phyloP scores from a whole-genome alignment of 495 filamentous ascomycete species.

The Usnea hakonensis region DNA sequence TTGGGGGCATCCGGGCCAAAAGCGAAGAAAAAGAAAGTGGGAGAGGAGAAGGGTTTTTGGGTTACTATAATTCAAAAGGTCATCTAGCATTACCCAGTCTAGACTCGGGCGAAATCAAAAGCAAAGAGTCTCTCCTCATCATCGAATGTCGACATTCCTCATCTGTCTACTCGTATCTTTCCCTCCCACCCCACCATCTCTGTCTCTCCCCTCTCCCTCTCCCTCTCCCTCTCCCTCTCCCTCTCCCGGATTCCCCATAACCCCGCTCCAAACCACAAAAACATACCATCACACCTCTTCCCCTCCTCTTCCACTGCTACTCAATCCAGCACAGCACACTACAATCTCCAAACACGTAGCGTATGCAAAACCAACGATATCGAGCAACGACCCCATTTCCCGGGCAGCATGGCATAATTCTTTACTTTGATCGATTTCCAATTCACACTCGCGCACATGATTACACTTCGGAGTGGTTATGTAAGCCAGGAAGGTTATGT shows the following conservation, averaged over 20 bases:
- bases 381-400: not conserved
- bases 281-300: slow-evolving; percentile 8
- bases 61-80: not conserved
- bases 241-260: slow-evolving; percentile 13
- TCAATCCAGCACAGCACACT: slow-evolving; percentile 27
- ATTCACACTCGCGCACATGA: not conserved
- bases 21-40: too few relatives aligned
- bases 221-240: not conserved
- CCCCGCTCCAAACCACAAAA: slow-evolving; percentile 17
- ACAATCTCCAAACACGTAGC: slow-evolving; percentile 26
- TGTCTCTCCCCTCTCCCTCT: not conserved
- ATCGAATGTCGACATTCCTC: too few relatives aligned
- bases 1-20: not conserved
- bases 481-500: too few relatives aligned
- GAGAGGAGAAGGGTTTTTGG: not conserved
- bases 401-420: not conserved
- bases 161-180: too few relatives aligned
- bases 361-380: not conserved
- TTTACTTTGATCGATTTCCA: not conserved
- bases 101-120: not conserved
- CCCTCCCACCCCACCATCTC: too few relatives aligned
- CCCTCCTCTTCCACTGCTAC: not conserved
- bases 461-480: not conserved
- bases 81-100: not conserved
- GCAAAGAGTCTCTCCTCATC: not conserved